Percentiles rank a stretch among this genome's conserved stretches.
These are phyloP conservation scores for Geotrichum histeridarum DNA, from an alignment of 1,139 yeast genomes.

Conservation along the genomic window DNA sequence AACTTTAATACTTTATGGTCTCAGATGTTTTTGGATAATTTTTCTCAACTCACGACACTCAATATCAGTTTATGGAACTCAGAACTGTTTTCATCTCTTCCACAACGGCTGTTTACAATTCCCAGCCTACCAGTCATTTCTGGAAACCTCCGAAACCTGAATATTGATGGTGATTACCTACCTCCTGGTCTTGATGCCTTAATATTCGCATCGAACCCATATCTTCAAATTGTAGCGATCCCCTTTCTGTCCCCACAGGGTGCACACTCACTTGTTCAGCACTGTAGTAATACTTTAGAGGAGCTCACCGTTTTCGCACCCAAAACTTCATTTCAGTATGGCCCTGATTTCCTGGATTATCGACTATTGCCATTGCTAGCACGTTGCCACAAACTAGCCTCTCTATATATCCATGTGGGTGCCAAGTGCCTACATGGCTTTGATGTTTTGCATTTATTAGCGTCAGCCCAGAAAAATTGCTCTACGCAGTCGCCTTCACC, in stretches of 20 bases:
- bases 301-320: slow-evolving; percentile 1
- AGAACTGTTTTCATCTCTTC: slow-evolving; percentile 1
- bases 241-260: slow-evolving; percentile 2
- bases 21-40: not conserved
- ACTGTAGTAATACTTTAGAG: slow-evolving; percentile 1
- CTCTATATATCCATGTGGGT: slow-evolving; percentile 1
- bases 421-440: slow-evolving; percentile 1
- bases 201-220: slow-evolving; percentile 4
- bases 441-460: slow-evolving; percentile 3
- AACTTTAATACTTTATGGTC: slow-evolving; percentile 5
- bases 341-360: slow-evolving; percentile 3
- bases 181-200: slow-evolving; percentile 4
- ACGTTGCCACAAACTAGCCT: not conserved
- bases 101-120: not conserved
- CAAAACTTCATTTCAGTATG: not conserved
- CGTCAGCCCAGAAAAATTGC: not conserved
- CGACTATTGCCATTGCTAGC: slow-evolving; percentile 4
- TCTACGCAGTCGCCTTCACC: not conserved
- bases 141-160: slow-evolving; percentile 3
- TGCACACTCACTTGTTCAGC: slow-evolving; percentile 4
- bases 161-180: slow-evolving; percentile 10
- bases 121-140: not conserved
- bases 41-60: slow-evolving; percentile 7
- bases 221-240: not conserved
- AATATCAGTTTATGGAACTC: slow-evolving; percentile 5